Evolutionary conservation across 805 yeast species (phyloP), one percentile per base, ranked within the genome.

Genomic region (Nakazawaea holstii): DNA sequence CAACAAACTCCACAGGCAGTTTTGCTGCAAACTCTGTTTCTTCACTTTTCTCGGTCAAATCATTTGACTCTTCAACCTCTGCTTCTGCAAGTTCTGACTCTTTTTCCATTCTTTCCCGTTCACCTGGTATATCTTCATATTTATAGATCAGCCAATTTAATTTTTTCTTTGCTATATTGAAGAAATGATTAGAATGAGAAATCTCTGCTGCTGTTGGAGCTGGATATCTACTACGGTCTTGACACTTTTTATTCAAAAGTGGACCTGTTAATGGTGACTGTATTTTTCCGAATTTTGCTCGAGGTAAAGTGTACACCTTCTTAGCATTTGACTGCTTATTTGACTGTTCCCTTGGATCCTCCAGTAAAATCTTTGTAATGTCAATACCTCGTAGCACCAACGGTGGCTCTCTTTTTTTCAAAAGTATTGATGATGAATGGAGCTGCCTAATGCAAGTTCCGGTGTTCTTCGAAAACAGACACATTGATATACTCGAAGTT

Each of bases 91-190:
- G 14, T 51, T 53, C 47, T 52, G 37, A 27, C 66, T 49, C 50
- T 52, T 45, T 30, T 24, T 54, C 57, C 7, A 38, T 11, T 37
- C 68, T 58, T 48, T 66, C 66, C 48, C 64, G 64, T 37, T 79
- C 73, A 32, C 80, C 84, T 0, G 89, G 92, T 4, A 84, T 78
- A 17, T 79, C 76, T 10, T 64, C 53, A 50, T 75, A 82, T 6
- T 66, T 60, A 6, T 71, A 74, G 17, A 76, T 67, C 13, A 84
- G 74, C 89, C 90, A 84, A 53, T 82, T 87, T 37, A 78, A 67
- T 20, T 62, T 59, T 2, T 77, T 69, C 15, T 65, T 65, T 0
- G 82, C 66, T 2, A 59, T 59, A 49, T 75, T 72, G 58, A 83
- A 79, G 52, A 76, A 69, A n/a, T 61, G 62, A 42, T 65, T 66